Evolutionary conservation across 1,139 yeast genomes (phyloP), one percentile per base, ranked within the genome.

Genomic region (Debaryomyces sp.): DNA sequence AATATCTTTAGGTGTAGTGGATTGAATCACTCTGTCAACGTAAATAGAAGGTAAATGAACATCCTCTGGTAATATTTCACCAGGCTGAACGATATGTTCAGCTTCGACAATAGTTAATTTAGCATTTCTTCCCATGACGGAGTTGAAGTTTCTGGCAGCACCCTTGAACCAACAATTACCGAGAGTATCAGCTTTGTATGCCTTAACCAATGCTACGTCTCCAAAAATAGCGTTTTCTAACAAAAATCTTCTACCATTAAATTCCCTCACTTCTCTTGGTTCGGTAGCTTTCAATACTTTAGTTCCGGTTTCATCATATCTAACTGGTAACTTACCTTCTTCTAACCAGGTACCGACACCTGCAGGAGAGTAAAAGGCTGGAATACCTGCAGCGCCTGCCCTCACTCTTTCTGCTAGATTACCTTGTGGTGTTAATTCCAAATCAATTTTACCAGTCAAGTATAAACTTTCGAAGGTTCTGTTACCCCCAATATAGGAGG

Each of bases 301-400:
- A n/a, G 42, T 27, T 2, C 70, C 62, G 55, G 74, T 57, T 22
- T 62, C 57, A 6, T 66, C 60, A 55, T 75, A 77, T 48, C 71
- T 60, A 8, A 76, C 66, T 2, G 82, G 82, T 47, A 78, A 60
- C 52, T 75, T 68, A 18, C 82, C 82, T 50, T 75, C 68, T 56
- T 78, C 78, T 38, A 78, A 63, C 80, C 80, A 75, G 23, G 82
- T 78, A 30, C 75, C 75, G n/a, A 68, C 80, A 22, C 81, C 82
- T 1, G 82, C 75, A 1, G 80, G 73, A 2, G 80, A 71, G 57
- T 68, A 78, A 51, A 73, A 77, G 1, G 81, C 82, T 1, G 82
- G 81, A 15, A 76, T 65, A 15, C 82, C 82, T 4, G 82, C 73
- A 18, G 72, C 78, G 10, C 77, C 82, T n/a, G 82, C 81, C 32